Percentiles rank a stretch among this genome's conserved stretches.
Evolutionary conservation across 257 asterid genomes (phyloP).

Genomic region (Rehmannia glutinosa): DNA sequence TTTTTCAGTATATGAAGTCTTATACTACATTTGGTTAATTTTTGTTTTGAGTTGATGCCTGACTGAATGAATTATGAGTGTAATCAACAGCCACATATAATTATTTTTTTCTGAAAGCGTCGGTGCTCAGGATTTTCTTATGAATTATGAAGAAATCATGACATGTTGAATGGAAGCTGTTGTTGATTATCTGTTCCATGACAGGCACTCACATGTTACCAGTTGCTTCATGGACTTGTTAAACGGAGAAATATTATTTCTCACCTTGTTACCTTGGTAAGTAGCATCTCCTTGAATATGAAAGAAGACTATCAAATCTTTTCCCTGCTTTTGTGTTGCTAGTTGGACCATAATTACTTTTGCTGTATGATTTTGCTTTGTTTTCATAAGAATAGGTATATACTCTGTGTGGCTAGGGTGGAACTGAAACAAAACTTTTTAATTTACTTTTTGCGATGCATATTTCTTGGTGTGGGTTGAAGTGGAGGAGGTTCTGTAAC

Average conservation of each 20-base stretch:
- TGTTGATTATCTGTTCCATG: conserved; percentile 20
- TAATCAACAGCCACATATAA: not conserved
- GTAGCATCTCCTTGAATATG: conserved; percentile 28
- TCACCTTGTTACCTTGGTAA: conserved; percentile 78
- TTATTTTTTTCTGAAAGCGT: not conserved
- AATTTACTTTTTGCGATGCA: not conserved
- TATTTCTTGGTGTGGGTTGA: not conserved
- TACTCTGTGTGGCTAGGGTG: not conserved
- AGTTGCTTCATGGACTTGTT: conserved; percentile 93
- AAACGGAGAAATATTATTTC: conserved; percentile 59
- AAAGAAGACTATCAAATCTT: not conserved
- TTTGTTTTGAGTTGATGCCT: not conserved
- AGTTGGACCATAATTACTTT: conserved; percentile 9
- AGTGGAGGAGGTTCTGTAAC: not conserved
- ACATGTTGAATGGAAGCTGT: conserved; percentile 13
- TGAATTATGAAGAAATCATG: conserved; percentile 1
- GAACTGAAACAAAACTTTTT: not conserved
- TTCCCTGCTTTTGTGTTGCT: not conserved
- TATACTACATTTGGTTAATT: not conserved
- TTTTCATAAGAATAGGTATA: not conserved
- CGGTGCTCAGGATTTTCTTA: not conserved
- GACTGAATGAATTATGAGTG: not conserved
- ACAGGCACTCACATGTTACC: conserved; percentile 81
- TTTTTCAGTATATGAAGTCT: conserved; percentile 6
- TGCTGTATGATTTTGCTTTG: conserved; percentile 6